Base-by-base conservation (phyloP, 305 asterid genomes). In the Rubia peregrina region DNA sequence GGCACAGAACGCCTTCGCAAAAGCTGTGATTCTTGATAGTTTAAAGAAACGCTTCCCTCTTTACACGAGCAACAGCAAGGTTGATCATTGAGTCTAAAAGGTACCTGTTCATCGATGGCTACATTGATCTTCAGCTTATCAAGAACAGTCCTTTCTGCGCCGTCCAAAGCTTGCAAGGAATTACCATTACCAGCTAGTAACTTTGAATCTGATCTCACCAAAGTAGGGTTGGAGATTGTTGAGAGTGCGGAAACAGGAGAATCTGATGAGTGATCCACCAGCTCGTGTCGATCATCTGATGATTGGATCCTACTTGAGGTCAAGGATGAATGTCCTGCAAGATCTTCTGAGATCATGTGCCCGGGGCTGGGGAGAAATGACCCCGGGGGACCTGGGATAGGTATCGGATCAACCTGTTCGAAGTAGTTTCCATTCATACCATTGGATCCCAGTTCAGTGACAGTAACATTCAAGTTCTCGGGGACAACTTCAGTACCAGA, bases 311-410 rank as follows among this genome's bases (percentile, higher is more conserved):
- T 88, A 81, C 90, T 85, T 19, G 91, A 82, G 61, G 90, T 85
- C 68, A 90, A 72, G 6, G 96, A 89, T n/a, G 98, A 90, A 79
- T 82, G 86, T 69, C 95, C 96, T 57, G 82, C 91, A 79, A 86
- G 82, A 71, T 87, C 97, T 82, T 90, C 97, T 0, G 97, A 87
- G 74, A 80, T 80, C 90, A 83, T 88, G 41, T 85, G 94, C 17
- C 93, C 90, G 0, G 97, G 98, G 72, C 98, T 93, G 0, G 97
- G 98, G 76, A 93, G 79, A 81, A 87, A 93, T 1, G 96, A 93
- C 69, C 98, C 98, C 0, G 96, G 97, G 6, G 98, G 98, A 49
- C 97, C 98, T 1, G 98, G 98, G 72, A 93, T 93, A 56, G 91
- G 91, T 73, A 92, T 90, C 30, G 95, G 88, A 76, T 92, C 98